Conservation (phyloP, 257 asterid genomes). For the Ocimum tenuiflorum region DNA sequence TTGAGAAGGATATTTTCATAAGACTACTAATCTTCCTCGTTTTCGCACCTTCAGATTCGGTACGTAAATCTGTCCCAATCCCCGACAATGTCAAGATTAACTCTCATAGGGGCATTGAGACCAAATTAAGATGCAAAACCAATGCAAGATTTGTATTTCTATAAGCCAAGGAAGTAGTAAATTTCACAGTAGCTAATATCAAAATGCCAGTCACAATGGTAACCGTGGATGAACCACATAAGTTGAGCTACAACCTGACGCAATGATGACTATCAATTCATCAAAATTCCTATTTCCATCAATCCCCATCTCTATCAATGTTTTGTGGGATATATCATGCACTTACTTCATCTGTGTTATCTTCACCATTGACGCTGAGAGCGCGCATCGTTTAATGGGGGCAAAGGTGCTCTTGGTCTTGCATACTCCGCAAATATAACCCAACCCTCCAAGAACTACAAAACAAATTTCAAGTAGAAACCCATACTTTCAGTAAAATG, state of each 20-base stretch:
- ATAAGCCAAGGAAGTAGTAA: not conserved
- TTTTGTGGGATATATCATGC: not conserved
- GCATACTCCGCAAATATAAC: constrained; percentile 84
- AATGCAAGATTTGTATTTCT: not conserved
- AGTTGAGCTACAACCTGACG: not conserved
- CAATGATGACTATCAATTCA: not conserved
- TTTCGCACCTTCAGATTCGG: too few relatives aligned
- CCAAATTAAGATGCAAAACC: not conserved
- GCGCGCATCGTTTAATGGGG: constrained; percentile 30
- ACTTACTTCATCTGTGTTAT: not conserved
- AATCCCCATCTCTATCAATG: constrained; percentile 3
- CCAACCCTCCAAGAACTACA: constrained; percentile 81
- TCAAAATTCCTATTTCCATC: not conserved
- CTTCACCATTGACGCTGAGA: constrained; percentile 21
- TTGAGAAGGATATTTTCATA: too few relatives aligned
- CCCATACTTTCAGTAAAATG: not conserved
- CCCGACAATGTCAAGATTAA: too few relatives aligned
- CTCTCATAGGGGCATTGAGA: too few relatives aligned
- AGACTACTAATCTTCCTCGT: too few relatives aligned
- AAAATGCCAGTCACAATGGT: not conserved
- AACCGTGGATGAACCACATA: too few relatives aligned
- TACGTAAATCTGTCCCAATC: too few relatives aligned
- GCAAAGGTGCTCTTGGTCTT: constrained; percentile 51
- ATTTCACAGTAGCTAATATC: not conserved
- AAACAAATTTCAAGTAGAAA: not conserved